Percentiles rank a stretch among this genome's conserved stretches.
These are phyloP conservation scores for Solanum hybrid DNA, from an alignment of 305 asterid genomes.

Conservation along the genomic window DNA sequence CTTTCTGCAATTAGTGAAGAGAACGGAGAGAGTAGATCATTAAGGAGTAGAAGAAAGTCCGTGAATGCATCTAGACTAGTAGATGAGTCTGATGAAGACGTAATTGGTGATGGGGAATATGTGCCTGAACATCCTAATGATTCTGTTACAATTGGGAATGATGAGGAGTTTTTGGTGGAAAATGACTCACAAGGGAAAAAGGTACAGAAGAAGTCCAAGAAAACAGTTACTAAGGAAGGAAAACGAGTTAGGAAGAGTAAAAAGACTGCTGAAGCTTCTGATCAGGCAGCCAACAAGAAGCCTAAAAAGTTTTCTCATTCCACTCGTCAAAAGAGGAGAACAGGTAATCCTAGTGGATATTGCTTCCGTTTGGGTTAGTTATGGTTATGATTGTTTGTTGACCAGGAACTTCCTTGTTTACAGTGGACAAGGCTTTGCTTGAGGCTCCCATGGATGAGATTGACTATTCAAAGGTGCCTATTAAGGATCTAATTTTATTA, in stretches of 20 bases:
- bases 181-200: slow-evolving; percentile 33
- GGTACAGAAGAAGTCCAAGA: slow-evolving; percentile 32
- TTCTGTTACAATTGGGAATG: slow-evolving; percentile 32
- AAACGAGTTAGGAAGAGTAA: slow-evolving; percentile 49
- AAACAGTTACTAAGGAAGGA: slow-evolving; percentile 32
- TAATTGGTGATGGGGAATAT: slow-evolving; percentile 18
- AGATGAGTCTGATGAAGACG: slow-evolving; percentile 39
- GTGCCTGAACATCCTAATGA: slow-evolving; percentile 23
- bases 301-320: slow-evolving; percentile 72
- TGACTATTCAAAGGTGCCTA: slow-evolving; percentile 48
- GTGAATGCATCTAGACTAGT: slow-evolving; percentile 16
- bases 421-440: slow-evolving; percentile 65
- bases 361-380: neutral
- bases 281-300: slow-evolving; percentile 31
- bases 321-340: slow-evolving; percentile 49
- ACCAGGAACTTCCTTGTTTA: slow-evolving; percentile 8
- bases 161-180: slow-evolving; percentile 30
- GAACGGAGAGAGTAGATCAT: slow-evolving; percentile 30
- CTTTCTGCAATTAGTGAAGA: slow-evolving; percentile 30
- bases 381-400: slow-evolving; percentile 8
- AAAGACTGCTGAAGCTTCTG: slow-evolving; percentile 41
- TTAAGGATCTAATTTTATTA: slow-evolving; percentile 70
- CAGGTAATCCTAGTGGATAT: slow-evolving; percentile 32
- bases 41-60: slow-evolving; percentile 34
- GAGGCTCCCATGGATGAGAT: slow-evolving; percentile 74